These are phyloP conservation scores for Neonectria faginata DNA, from an alignment of 2,329 filamentous ascomycete genomes.

Conservation along the genomic window DNA sequence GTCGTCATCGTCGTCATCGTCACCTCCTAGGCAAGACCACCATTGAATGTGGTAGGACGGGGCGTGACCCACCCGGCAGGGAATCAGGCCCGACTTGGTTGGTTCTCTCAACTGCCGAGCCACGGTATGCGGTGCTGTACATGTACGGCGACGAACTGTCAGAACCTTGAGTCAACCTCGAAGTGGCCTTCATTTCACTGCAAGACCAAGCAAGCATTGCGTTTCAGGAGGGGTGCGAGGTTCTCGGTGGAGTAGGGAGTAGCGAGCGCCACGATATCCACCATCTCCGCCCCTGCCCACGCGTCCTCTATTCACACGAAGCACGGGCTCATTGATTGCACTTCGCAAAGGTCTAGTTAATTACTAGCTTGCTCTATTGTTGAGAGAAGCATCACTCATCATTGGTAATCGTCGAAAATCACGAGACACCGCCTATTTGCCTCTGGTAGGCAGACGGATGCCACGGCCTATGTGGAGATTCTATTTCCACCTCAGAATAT, in stretches of 20 bases:
- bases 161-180: constrained; percentile 40
- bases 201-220: constrained; percentile 28
- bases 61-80: constrained; percentile 15
- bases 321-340: background rate
- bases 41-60: background rate
- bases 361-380: background rate
- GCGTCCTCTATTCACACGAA: constrained; percentile 12
- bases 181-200: constrained; percentile 24
- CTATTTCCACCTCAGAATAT: background rate
- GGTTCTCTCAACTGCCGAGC: constrained; percentile 40
- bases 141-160: constrained; percentile 34
- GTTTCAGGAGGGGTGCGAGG: constrained; percentile 37
- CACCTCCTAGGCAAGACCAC: background rate
- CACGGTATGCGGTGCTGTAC: constrained; percentile 29
- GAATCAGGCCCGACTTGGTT: constrained; percentile 8
- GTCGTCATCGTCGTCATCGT: constrained; percentile 17
- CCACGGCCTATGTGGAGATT: background rate
- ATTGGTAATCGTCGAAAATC: background rate
- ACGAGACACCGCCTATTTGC: constrained; percentile 7
- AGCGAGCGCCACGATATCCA: constrained; percentile 19
- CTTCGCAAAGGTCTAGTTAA: constrained; percentile 1
- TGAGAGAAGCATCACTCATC: constrained; percentile 2
- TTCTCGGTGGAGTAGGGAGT: constrained; percentile 13
- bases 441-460: background rate
- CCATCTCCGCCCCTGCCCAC: constrained; percentile 15